A percentile compares a stretch with the other conserved stretches of the same genome.
Evolutionary conservation across 805 yeast genomes (phyloP).

Genomic region (Starmerella riodocensis): DNA sequence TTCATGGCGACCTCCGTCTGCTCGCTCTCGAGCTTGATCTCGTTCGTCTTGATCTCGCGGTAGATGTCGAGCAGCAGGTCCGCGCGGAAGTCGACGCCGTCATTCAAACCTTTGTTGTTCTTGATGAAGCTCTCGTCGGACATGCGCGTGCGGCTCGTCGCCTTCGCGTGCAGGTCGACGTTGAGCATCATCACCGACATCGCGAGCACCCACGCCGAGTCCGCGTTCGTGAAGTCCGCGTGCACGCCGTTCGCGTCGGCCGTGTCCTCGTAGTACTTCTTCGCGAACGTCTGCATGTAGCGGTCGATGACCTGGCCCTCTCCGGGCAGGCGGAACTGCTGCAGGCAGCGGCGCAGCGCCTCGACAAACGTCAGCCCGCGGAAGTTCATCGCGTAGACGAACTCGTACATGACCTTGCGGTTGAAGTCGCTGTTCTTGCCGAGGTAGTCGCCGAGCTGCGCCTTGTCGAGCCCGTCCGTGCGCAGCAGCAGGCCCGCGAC

Average conservation of each 20-base stretch:
- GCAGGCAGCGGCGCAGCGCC: constrained; percentile 73
- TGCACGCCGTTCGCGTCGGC: constrained; percentile 26
- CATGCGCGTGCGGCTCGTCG: constrained; percentile 71
- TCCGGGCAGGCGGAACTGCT: constrained; percentile 87
- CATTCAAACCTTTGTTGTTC: constrained; percentile 86
- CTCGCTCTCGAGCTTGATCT: constrained; percentile 82
- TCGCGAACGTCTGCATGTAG: constrained; percentile 93
- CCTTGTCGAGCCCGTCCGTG: constrained; percentile 65
- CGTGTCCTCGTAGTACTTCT: constrained; percentile 75
- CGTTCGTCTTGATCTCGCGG: constrained; percentile 67
- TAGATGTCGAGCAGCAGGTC: constrained; percentile 58
- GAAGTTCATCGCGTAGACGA: constrained; percentile 80
- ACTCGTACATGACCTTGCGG: constrained; percentile 79
- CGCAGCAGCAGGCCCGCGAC: constrained; percentile 62
- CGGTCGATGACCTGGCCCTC: constrained; percentile 97
- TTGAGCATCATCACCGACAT: constrained; percentile 87
- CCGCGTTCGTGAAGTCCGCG: constrained; percentile 65
- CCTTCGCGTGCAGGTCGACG: constrained; percentile 85
- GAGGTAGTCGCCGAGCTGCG: constrained; percentile 75
- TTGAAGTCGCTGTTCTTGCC: constrained; percentile 79
- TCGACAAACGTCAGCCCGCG: constrained; percentile 56
- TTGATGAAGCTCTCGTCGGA: constrained; percentile 70
- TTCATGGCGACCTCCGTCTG: constrained; percentile 82
- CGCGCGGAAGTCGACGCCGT: constrained; percentile 68
- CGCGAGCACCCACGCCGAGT: constrained; percentile 81